Evolutionary conservation across 2,329 filamentous ascomycete species (phyloP).

Genomic region (Dichotomopilus funicola): DNA sequence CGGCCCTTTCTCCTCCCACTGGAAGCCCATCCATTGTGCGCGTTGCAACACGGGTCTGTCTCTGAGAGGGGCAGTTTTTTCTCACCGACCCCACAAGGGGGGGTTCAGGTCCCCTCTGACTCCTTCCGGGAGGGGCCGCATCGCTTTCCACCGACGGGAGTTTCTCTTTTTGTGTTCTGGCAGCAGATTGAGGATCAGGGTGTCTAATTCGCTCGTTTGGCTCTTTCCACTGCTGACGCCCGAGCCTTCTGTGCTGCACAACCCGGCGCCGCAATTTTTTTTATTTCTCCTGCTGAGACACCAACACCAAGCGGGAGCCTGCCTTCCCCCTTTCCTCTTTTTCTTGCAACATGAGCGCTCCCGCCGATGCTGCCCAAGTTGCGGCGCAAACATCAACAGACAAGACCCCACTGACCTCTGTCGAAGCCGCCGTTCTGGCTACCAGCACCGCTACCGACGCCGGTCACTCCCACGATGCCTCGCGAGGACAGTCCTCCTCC

Average conservation of each 20-base stretch:
- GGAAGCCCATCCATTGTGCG: conserved; percentile 2
- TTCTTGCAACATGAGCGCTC: conserved; percentile 32
- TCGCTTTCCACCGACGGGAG: conserved; percentile 2
- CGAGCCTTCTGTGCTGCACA: conserved; percentile 19
- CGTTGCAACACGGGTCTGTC: conserved; percentile 5
- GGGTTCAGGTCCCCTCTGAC: conserved; percentile 11
- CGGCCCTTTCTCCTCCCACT: conserved; percentile 9
- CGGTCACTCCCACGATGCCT: conserved; percentile 43
- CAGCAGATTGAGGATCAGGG: conserved; percentile 12
- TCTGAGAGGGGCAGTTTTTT: conserved; percentile 2
- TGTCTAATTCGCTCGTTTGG: conserved; percentile 20
- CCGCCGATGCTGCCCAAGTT: conserved; percentile 22
- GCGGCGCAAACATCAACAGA: conserved; percentile 21
- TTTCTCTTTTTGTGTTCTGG: conserved; percentile 16
- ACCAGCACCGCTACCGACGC: conserved; percentile 12
- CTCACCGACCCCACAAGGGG: conserved; percentile 20
- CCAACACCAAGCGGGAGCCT: conserved; percentile 19
- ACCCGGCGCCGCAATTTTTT: conserved; percentile 15
- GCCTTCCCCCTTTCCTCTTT: conserved; percentile 24
- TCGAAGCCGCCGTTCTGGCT: conserved; percentile 26
- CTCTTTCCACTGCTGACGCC: conserved; percentile 22
- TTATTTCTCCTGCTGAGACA: conserved; percentile 18
- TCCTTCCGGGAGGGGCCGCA: conserved; percentile 16
- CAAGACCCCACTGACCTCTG: conserved; percentile 29
- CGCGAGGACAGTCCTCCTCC: conserved; percentile 58